Conservation (phyloP, 2,329 filamentous ascomycete species). For the Trichoderma hamatum region DNA sequence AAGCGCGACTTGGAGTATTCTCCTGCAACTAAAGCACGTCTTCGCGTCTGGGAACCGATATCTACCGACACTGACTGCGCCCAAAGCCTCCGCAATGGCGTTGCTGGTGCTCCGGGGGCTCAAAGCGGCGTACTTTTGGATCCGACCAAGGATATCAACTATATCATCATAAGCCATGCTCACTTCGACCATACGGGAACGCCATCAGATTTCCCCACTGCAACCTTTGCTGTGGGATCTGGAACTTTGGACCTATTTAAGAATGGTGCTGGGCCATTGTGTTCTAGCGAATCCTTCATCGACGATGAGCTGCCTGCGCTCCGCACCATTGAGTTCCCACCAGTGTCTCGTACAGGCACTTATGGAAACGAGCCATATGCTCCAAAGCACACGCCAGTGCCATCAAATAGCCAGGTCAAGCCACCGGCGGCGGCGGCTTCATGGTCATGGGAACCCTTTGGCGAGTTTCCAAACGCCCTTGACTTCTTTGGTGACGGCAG, state of each 20-base stretch:
- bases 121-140: constrained; percentile 9
- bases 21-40: neutral
- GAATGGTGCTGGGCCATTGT: constrained; percentile 5
- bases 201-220: constrained; percentile 16
- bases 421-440: neutral
- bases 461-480: neutral
- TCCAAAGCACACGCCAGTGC: constrained; percentile 1
- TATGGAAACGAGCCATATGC: constrained; percentile 16
- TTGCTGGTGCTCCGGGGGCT: neutral
- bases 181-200: constrained; percentile 16
- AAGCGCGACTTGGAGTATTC: constrained; percentile 15
- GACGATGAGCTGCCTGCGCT: constrained; percentile 2
- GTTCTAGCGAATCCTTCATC: neutral
- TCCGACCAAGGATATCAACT: constrained; percentile 9
- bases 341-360: neutral
- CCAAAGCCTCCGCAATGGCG: constrained; percentile 4
- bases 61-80: constrained; percentile 4
- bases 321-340: constrained; percentile 17
- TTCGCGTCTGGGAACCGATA: constrained; percentile 1
- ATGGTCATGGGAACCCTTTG: constrained; percentile 10
- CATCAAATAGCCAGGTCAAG: neutral
- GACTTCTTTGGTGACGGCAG: constrained; percentile 21
- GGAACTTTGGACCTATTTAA: constrained; percentile 7
- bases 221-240: constrained; percentile 16
- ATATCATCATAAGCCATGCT: constrained; percentile 17